phyloP scores from a whole-genome alignment of 306 rosid genomes.

The Alnus glutinosa region DNA sequence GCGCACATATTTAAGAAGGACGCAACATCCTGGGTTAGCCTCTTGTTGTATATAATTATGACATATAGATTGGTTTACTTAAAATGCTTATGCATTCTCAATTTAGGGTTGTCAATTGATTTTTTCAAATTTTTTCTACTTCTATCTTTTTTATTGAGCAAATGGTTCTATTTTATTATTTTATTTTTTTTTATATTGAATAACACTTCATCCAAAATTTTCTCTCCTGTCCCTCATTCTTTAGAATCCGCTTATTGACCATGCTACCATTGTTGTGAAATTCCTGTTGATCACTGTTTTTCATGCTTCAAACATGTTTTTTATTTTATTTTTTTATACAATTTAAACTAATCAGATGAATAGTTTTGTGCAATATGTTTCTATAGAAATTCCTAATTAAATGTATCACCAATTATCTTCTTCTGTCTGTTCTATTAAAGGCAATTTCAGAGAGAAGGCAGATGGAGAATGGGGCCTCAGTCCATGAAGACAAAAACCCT shows the following conservation, averaged over 20 bases:
- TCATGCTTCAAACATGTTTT: not conserved
- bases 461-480: constrained; percentile 39
- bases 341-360: constrained; percentile 4
- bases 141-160: not conserved
- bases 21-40: constrained; percentile 61
- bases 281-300: not conserved
- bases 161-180: not conserved
- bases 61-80: constrained; percentile 2
- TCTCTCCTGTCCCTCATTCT: not conserved
- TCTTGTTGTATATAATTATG: constrained; percentile 9
- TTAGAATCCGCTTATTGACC: not conserved
- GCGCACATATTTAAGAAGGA: constrained; percentile 56
- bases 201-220: not conserved
- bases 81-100: constrained; percentile 9
- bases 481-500: constrained; percentile 40
- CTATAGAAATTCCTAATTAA: constrained; percentile 12
- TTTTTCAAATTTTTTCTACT: not conserved
- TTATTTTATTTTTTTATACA: constrained; percentile 4
- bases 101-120: not conserved
- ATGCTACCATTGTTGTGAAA: not conserved
- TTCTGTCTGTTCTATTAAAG: constrained; percentile 42
- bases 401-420: constrained; percentile 20
- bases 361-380: not conserved
- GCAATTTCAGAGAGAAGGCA: constrained; percentile 49
- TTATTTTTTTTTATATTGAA: not conserved